phyloP scores from a whole-genome alignment of 2,329 filamentous ascomycete species.

The Lasiodiplodia theobromae region DNA sequence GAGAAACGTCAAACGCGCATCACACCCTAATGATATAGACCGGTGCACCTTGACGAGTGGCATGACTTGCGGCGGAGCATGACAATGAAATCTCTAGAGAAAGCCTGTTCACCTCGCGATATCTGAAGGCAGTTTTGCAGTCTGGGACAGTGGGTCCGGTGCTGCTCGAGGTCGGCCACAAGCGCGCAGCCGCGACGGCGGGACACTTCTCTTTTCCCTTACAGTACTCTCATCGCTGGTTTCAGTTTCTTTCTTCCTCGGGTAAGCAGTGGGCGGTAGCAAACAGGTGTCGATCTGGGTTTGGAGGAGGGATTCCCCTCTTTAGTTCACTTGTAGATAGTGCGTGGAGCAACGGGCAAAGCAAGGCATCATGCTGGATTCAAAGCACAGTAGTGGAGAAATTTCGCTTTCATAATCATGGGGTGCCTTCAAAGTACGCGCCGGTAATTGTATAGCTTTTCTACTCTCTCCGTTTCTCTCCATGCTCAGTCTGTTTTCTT shows the following conservation, averaged over 20 bases:
- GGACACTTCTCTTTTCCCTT: constrained; percentile 13
- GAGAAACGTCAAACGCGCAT: constrained; percentile 25
- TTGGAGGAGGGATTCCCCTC: constrained; percentile 27
- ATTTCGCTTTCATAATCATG: constrained; percentile 20
- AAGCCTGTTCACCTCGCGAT: constrained; percentile 18
- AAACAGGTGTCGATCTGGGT: constrained; percentile 27
- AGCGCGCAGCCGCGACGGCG: constrained; percentile 4
- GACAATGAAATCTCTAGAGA: constrained; percentile 26
- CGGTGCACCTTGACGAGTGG: constrained; percentile 27
- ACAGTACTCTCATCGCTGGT: constrained; percentile 22
- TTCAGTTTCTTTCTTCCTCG: constrained; percentile 10
- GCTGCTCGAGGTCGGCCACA: background rate
- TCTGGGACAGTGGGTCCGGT: background rate
- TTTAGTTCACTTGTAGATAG: constrained; percentile 38
- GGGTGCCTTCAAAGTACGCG: constrained; percentile 25
- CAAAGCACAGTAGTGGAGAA: constrained; percentile 28
- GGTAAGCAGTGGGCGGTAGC: constrained; percentile 23
- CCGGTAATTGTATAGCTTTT: constrained; percentile 29
- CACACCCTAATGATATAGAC: constrained; percentile 29
- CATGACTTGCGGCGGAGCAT: constrained; percentile 28
- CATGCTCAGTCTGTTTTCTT: constrained; percentile 1
- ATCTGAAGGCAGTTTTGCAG: constrained; percentile 12
- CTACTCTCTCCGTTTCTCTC: constrained; percentile 4
- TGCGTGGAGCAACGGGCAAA: constrained; percentile 31
- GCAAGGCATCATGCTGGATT: constrained; percentile 29